Conservation (phyloP, 495 filamentous ascomycete genomes). For the Monascus purpureus region DNA sequence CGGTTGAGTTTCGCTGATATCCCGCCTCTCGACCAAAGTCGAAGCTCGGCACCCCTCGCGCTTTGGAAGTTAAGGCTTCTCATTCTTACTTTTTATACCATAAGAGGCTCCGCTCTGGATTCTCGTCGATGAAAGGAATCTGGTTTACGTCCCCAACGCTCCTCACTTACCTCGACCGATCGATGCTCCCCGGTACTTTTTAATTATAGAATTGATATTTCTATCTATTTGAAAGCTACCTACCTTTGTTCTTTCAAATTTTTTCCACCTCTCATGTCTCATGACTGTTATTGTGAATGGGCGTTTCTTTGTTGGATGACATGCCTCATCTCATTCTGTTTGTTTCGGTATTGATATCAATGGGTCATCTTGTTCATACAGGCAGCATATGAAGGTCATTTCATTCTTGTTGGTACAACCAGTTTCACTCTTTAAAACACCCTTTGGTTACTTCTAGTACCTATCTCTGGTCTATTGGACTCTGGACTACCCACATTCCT, state of each 20-base stretch:
- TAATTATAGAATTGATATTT: conserved; percentile 1
- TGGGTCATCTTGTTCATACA: conserved; percentile 3
- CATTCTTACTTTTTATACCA: neutral
- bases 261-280: conserved; percentile 10
- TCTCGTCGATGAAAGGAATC: neutral
- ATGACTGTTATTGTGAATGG: conserved; percentile 14
- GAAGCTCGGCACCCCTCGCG: neutral
- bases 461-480: no score
- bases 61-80: neutral
- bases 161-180: neutral
- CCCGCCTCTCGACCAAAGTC: neutral
- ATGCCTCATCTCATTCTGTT: conserved; percentile 2
- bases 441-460: no score
- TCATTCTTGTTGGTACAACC: no score
- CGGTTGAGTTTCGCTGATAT: conserved; percentile 82
- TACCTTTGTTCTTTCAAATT: neutral
- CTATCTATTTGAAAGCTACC: conserved; percentile 1
- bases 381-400: neutral
- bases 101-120: neutral
- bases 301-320: conserved; percentile 7
- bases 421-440: no score
- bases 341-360: conserved; percentile 6
- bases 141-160: neutral
- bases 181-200: neutral
- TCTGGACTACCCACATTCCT: no score